A percentile compares a stretch with the other conserved stretches of the same genome.
Conservation (phyloP, 768 basidiomycete genomes). For the Tulasnella sp. region DNA sequence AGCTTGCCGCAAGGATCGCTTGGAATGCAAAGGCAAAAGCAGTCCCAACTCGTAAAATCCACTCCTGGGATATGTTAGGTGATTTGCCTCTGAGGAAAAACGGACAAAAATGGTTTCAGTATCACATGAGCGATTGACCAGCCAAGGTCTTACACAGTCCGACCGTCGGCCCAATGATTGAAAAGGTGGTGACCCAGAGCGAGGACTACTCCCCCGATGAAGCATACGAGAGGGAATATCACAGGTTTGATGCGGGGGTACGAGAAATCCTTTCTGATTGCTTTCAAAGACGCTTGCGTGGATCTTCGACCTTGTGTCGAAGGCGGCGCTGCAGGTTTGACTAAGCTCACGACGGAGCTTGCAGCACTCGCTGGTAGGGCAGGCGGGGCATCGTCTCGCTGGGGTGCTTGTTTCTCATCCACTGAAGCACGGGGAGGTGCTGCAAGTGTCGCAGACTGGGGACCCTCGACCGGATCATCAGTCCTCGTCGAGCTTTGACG, state of each 20-base stretch:
- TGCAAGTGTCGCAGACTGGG: background rate
- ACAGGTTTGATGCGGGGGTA: background rate
- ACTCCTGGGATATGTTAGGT: background rate
- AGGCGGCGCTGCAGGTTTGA: background rate
- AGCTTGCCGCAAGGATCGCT: background rate
- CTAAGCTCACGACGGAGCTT: background rate
- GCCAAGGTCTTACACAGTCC: background rate
- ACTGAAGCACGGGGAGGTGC: background rate
- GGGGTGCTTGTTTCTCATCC: background rate
- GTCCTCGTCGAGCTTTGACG: background rate
- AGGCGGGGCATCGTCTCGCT: background rate
- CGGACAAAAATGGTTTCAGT: background rate
- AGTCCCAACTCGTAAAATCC: background rate
- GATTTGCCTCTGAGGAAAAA: background rate
- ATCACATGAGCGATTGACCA: background rate
- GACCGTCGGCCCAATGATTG: background rate
- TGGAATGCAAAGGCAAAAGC: background rate
- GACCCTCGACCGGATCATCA: background rate
- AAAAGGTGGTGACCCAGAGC: background rate
- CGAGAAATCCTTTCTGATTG: background rate
- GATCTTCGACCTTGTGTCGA: background rate
- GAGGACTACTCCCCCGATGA: background rate
- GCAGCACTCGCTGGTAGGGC: background rate
- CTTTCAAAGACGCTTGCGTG: background rate
- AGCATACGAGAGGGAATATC: background rate